A percentile compares a stretch with the other conserved stretches of the same genome.
Conservation (phyloP, 176 grass and related monocot genomes). For the Musa beccarii region DNA sequence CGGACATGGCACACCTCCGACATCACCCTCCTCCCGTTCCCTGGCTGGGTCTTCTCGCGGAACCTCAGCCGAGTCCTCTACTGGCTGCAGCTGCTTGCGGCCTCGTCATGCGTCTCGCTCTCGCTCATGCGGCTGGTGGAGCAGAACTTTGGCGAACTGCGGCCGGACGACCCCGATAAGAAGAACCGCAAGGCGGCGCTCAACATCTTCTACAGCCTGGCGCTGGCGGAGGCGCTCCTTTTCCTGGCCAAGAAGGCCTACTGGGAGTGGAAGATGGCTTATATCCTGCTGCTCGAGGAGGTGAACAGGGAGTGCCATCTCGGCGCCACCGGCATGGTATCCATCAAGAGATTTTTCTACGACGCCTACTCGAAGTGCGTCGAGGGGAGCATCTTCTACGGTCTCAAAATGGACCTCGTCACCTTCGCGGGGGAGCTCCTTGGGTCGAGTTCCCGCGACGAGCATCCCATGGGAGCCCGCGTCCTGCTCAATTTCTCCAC, state of each 20-base stretch:
- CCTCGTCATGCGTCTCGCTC: slow-evolving; percentile 27
- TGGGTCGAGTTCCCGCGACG: slow-evolving; percentile 17
- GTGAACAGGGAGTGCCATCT: slow-evolving; percentile 52
- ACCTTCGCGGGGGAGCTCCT: slow-evolving; percentile 37
- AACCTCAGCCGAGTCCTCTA: slow-evolving; percentile 24
- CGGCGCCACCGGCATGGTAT: background rate
- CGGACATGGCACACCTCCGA: slow-evolving; percentile 17
- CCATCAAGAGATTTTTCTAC: slow-evolving; percentile 34
- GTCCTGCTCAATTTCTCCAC: slow-evolving; percentile 27
- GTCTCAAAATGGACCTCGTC: slow-evolving; percentile 40
- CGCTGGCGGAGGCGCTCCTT: slow-evolving; percentile 39
- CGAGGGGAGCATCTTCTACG: slow-evolving; percentile 31
- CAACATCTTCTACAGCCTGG: slow-evolving; percentile 51
- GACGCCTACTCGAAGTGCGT: slow-evolving; percentile 36
- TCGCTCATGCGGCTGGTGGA: slow-evolving; percentile 19
- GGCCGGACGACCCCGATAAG: background rate
- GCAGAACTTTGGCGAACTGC: slow-evolving; percentile 23
- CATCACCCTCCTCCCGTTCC: slow-evolving; percentile 4
- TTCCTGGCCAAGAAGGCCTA: slow-evolving; percentile 52
- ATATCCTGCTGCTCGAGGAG: slow-evolving; percentile 46
- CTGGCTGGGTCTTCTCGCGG: slow-evolving; percentile 14
- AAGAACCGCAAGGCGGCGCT: slow-evolving; percentile 34
- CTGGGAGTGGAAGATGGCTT: slow-evolving; percentile 73
- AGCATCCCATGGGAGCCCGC: slow-evolving; percentile 35
- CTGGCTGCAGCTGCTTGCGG: slow-evolving; percentile 28